Evolutionary conservation across 495 filamentous ascomycete genomes (phyloP).

Genomic region (Penicillium cataractarum): DNA sequence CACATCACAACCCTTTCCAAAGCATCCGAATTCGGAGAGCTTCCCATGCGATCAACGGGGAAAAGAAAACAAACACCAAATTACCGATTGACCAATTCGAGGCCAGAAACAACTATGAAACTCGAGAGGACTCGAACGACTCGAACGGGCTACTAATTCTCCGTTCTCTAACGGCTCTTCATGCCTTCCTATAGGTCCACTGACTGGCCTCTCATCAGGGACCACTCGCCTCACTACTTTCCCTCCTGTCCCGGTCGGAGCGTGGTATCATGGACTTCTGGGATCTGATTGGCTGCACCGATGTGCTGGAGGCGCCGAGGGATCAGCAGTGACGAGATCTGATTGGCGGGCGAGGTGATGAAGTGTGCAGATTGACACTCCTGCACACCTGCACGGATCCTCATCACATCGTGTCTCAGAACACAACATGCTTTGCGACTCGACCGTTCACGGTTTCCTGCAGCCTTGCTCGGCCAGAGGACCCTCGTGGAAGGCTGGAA

Average conservation of each 20-base stretch:
- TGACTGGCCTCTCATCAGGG: slow-evolving; percentile 1
- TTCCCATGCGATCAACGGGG: not conserved
- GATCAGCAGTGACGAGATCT: slow-evolving; percentile 23
- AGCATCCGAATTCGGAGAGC: not conserved
- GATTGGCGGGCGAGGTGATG: slow-evolving; percentile 35
- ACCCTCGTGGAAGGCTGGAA: not conserved
- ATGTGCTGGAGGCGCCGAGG: slow-evolving; percentile 30
- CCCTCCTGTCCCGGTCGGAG: not conserved
- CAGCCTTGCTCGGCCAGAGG: slow-evolving; percentile 3
- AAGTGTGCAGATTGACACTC: slow-evolving; percentile 35
- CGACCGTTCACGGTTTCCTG: slow-evolving; percentile 9
- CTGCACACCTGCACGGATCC: slow-evolving; percentile 32
- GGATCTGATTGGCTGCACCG: slow-evolving; percentile 24
- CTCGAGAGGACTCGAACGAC: too few relatives aligned
- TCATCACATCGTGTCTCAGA: slow-evolving; percentile 32
- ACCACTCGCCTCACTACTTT: not conserved
- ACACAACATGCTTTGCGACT: slow-evolving; percentile 13
- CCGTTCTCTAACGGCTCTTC: slow-evolving; percentile 10
- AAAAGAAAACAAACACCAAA: not conserved
- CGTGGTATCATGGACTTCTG: slow-evolving; percentile 2
- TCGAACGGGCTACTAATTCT: slow-evolving; percentile 17
- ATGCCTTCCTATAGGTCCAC: not conserved
- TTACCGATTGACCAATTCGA: slow-evolving; percentile 4
- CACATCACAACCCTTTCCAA: slow-evolving; percentile 28
- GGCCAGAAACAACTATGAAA: slow-evolving; percentile 17